Evolutionary conservation across 2,329 filamentous ascomycete species (phyloP).

Genomic region (Teratosphaeria destructans): DNA sequence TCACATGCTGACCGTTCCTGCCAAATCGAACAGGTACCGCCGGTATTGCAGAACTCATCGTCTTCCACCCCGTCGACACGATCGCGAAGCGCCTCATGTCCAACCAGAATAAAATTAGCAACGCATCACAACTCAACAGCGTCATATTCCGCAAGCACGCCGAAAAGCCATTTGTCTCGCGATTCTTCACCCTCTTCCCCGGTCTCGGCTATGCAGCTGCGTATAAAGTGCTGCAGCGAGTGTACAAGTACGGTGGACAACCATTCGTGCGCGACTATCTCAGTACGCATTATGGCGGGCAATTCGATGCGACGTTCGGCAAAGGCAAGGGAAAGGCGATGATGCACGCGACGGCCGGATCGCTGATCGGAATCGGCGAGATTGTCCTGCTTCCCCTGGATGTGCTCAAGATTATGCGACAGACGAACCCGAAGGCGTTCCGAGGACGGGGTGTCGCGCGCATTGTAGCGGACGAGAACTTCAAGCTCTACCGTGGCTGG

Average conservation of each 20-base stretch:
- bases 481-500: constrained; percentile 91
- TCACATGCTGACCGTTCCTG: background rate
- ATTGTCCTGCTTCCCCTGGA: constrained; percentile 91
- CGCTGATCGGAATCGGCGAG: constrained; percentile 92
- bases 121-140: constrained; percentile 59
- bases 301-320: constrained; percentile 84
- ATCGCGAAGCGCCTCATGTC: constrained; percentile 99
- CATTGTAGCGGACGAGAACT: constrained; percentile 88
- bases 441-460: constrained; percentile 79
- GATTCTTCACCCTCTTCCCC: constrained; percentile 93
- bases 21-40: constrained; percentile 57
- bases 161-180: constrained; percentile 54
- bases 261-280: constrained; percentile 90
- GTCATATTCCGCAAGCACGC: constrained; percentile 94
- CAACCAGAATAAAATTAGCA: constrained; percentile 69
- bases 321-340: constrained; percentile 97
- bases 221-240: constrained; percentile 93
- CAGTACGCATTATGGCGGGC: constrained; percentile 62
- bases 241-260: constrained; percentile 99
- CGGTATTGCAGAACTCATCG: constrained; percentile 82
- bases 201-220: constrained; percentile 94
- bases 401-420: constrained; percentile 97
- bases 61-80: constrained; percentile 95
- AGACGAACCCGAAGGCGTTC: constrained; percentile 98
- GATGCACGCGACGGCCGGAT: constrained; percentile 92